A percentile compares a stretch with the other conserved stretches of the same genome.
Evolutionary conservation across 2,329 filamentous ascomycete species (phyloP).

Genomic region (Pochonia chlamydosporia): DNA sequence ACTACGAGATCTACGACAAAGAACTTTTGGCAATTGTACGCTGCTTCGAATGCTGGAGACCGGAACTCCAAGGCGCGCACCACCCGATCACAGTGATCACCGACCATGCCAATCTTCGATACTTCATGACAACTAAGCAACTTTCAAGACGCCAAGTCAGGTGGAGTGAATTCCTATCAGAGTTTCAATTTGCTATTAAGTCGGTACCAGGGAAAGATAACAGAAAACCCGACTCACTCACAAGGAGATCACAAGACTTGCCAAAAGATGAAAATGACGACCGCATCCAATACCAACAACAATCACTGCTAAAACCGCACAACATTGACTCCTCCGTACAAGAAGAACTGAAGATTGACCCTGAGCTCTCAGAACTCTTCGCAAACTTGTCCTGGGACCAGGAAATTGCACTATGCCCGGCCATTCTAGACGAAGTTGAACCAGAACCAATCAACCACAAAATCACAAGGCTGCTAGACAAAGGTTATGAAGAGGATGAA

Average conservation of each 20-base stretch:
- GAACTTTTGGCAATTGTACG: slow-evolving; percentile 1
- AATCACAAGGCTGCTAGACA: too few relatives aligned
- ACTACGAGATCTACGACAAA: slow-evolving; percentile 3
- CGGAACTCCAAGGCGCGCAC: neutral
- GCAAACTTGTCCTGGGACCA: too few relatives aligned
- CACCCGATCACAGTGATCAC: neutral
- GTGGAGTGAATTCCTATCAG: neutral
- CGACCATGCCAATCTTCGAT: neutral
- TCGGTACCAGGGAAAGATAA: neutral
- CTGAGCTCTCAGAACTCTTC: too few relatives aligned
- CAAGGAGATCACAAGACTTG: neutral
- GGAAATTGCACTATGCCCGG: too few relatives aligned
- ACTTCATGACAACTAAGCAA: neutral
- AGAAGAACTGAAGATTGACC: neutral
- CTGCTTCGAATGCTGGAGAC: neutral
- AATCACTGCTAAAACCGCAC: neutral
- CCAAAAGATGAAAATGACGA: neutral
- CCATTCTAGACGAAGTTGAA: too few relatives aligned
- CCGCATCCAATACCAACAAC: neutral
- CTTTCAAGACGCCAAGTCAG: neutral
- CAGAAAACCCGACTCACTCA: neutral
- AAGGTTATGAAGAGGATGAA: too few relatives aligned
- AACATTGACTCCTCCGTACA: neutral
- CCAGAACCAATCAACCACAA: too few relatives aligned
- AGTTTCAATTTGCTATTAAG: neutral